Conservation (phyloP, 768 basidiomycete genomes). For the Galerina marginata region DNA sequence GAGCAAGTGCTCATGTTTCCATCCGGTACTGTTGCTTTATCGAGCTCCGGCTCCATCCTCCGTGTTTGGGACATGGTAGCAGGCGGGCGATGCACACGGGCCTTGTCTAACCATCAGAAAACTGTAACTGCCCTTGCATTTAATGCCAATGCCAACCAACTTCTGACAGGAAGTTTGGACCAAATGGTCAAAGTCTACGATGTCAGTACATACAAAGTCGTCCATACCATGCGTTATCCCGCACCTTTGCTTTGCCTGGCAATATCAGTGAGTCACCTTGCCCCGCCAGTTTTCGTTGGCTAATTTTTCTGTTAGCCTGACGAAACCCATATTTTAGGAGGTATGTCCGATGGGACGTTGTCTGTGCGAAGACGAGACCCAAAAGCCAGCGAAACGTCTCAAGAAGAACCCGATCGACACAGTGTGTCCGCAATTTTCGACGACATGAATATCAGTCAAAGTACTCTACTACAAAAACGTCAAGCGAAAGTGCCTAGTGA, state of each 20-base stretch:
- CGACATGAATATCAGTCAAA: conserved; percentile 17
- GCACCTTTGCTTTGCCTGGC: conserved; percentile 90
- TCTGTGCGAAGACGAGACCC: conserved; percentile 90
- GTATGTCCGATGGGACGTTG: conserved; percentile 98
- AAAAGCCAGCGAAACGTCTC: conserved; percentile 61
- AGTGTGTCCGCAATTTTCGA: conserved; percentile 16
- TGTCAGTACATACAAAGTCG: conserved; percentile 89
- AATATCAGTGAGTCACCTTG: conserved; percentile 71
- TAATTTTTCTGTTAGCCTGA: conserved; percentile 69
- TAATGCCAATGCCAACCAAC: conserved; percentile 72
- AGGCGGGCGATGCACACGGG: conserved; percentile 86
- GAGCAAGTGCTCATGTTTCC: conserved; percentile 95
- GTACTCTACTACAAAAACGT: conserved; percentile 2
- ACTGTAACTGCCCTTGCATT: conserved; percentile 91
- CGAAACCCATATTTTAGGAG: conserved; percentile 94
- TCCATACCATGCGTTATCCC: conserved; percentile 98
- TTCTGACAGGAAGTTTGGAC: conserved; percentile 91
- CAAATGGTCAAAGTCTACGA: conserved; percentile 99
- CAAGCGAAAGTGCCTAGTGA: conserved; percentile 56
- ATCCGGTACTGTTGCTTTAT: conserved; percentile 83
- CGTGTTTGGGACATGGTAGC: conserved; percentile 95
- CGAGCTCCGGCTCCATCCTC: conserved; percentile 90
- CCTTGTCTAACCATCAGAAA: conserved; percentile 98
- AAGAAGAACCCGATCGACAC: conserved; percentile 10
- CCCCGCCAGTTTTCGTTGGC: conserved; percentile 1